Base-by-base conservation (phyloP, 345 rosid genomes). In the Erysimum cheiranthoides region DNA sequence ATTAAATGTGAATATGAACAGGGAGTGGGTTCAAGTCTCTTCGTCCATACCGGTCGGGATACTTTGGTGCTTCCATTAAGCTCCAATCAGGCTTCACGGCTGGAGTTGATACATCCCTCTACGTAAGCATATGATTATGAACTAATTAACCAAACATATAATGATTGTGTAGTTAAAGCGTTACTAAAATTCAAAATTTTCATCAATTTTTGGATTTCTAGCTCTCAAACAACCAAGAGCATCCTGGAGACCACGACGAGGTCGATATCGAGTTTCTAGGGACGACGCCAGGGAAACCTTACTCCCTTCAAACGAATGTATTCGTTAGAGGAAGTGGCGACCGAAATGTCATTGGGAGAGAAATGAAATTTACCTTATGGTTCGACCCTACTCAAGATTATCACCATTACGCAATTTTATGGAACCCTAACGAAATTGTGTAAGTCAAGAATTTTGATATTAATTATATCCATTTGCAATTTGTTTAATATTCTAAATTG, bases 11-110 rank as follows among this genome's bases (percentile, higher is more conserved):
- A 43, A 13, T 66, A 34, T 3, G 27, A 82, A 70, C 85, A 93
- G 98, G 98, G 61, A 90, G 98, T 79, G 98, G 98, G 73, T 94
- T 83, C 79, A 92, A 94, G 85, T 94, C 98, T 61, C 69, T 78
- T 63, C 84, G 72, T 5, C 28, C 85, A 4, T 94, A 94, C 65
- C 83, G 50, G 31, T 87, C 95, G 1, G 98, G 98, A 8, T 94
- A 90, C 83, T 90, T 94, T 57, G 90, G 96, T 61, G 92, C 96
- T 27, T 84, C 88, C 42, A 70, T 94, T 68, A 92, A 90, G 82
- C 92, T 94, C 56, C 98, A 94, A 36, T 6, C 96, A 13, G 98
- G 97, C 36, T 94, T 89, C 71, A 94, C 97, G 28, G 98, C 98
- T 8, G 98, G 98, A 78, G 97, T 94, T 36, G 85, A 85, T 66